phyloP scores from a whole-genome alignment of 306 rosid species.

The Castanopsis chinensis region DNA sequence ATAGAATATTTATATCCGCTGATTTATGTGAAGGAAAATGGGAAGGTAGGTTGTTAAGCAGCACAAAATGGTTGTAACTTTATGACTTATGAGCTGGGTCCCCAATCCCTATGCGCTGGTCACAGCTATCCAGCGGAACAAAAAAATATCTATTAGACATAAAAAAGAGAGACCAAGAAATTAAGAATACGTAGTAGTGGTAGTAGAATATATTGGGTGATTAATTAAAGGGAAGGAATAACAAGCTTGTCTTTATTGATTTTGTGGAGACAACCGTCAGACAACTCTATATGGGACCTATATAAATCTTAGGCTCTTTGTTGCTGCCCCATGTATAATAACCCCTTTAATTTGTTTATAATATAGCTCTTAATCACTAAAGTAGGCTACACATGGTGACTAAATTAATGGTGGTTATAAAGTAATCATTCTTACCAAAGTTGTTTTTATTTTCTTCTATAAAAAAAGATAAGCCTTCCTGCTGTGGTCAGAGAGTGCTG shows the following conservation, averaged over 20 bases:
- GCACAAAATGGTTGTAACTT: too few species aligned
- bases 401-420: not conserved
- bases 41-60: not conserved
- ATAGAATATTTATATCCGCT: not conserved
- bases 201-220: not conserved
- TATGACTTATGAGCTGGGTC: too few species aligned
- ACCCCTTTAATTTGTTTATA: not conserved
- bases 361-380: not conserved
- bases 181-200: too few species aligned
- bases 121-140: too few species aligned
- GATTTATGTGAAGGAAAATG: not conserved
- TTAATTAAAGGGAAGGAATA: not conserved
- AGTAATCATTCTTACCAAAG: not conserved
- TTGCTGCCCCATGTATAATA: not conserved
- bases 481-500: too few species aligned
- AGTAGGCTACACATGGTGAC: not conserved
- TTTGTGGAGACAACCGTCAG: constrained; percentile 12
- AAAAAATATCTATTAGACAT: not conserved
- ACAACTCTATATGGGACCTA: not conserved
- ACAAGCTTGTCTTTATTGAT: not conserved
- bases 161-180: not conserved
- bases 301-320: not conserved
- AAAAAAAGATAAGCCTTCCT: not conserved
- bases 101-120: too few species aligned
- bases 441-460: too few species aligned